These are phyloP conservation scores for Physaria fendleri DNA, from an alignment of 345 rosid species.

Conservation along the genomic window DNA sequence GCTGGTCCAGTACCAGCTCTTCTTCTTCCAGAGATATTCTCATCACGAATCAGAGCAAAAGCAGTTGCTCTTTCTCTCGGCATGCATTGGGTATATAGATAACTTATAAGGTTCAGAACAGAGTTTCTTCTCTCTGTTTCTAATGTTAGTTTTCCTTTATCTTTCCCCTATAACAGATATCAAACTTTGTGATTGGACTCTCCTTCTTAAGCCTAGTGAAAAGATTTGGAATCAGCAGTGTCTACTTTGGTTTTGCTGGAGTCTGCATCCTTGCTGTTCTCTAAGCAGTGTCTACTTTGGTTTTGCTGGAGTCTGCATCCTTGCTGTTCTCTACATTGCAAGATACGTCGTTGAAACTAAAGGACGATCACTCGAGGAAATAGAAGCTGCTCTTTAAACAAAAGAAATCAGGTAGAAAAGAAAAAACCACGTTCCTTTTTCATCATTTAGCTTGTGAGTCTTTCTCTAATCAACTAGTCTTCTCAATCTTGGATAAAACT, in stretches of 20 bases:
- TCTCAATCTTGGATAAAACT: conserved; percentile 4
- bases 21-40: conserved; percentile 92
- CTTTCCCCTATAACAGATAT: conserved; percentile 45
- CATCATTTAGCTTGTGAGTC: conserved; percentile 8
- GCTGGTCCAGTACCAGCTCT: conserved; percentile 99
- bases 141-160: not conserved
- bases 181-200: conserved; percentile 88
- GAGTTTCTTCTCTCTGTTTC: not conserved
- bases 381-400: conserved; percentile 61
- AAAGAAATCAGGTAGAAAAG: not conserved
- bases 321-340: conserved; percentile 74
- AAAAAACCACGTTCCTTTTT: conserved; percentile 9
- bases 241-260: conserved; percentile 72
- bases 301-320: conserved; percentile 67
- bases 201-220: conserved; percentile 87
- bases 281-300: conserved; percentile 87
- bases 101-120: not conserved
- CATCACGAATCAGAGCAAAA: conserved; percentile 96
- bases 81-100: conserved; percentile 84
- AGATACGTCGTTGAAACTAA: conserved; percentile 86
- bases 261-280: conserved; percentile 76
- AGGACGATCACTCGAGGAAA: conserved; percentile 92
- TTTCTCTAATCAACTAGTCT: conserved; percentile 3
- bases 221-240: conserved; percentile 89
- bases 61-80: conserved; percentile 91